Base-by-base conservation (phyloP, 768 basidiomycete genomes). In the Phaeotremella fagi region DNA sequence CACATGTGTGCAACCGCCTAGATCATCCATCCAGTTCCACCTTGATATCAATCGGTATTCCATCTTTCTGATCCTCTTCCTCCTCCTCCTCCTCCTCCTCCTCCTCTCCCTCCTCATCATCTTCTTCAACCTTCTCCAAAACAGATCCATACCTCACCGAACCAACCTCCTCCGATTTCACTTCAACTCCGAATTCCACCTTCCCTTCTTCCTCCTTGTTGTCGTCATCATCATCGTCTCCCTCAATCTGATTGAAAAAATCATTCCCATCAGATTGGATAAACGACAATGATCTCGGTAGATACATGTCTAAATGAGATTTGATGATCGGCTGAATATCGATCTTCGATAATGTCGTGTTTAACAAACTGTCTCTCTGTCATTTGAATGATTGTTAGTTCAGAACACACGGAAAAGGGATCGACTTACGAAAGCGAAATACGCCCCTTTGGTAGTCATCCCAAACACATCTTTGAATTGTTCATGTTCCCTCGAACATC, bases 401-500 rank as follows among this genome's bases (percentile, higher is more conserved):
- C 7, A 24, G 12, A 29, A 33, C 3, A 12, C 1, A 16, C 31
- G 26, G 5, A 3, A 14, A 28, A n/a, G 28, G 3, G 14, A n/a
- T 4, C 15, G 9, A 60, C 71, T 60, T 31, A 73, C 72, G 45
- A 73, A 63, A 9, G 62, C 70, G 52, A 73, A 73, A 27, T 56
- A 59, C 11, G 60, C 54, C 6, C 69, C 70, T 46, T 68, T 71
- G 22, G 63, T 73, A 3, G 60, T 55, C 54, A 70, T 66, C 2
- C 54, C 60, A 37, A 73, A 73, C 27, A 71, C 52, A 36, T 73
- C 72, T 45, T 70, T 71, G 62, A 73, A 73, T 33, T 53, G 24
- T 11, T 57, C 63, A 42, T 73, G 63, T 2, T 59, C 52, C 27
- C 72, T 48, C 2, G 54, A 16, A n/a, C 59, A 50, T 18, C 58